Conservation (phyloP, 1,284 basidiomycete genomes). For the Austroboletus novae-zelandiae region DNA sequence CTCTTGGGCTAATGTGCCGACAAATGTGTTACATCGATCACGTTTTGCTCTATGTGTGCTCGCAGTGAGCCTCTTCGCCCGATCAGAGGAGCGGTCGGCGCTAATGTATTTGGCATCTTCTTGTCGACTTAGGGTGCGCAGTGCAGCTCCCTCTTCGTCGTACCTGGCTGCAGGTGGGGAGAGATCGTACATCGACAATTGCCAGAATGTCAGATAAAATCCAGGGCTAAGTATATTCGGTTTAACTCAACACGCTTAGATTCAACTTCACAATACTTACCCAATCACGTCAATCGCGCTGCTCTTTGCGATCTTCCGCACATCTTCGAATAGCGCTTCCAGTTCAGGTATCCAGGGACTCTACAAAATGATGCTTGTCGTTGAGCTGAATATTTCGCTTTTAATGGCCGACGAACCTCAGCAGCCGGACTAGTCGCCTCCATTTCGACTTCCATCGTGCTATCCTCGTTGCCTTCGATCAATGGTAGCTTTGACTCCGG, state of each 20-base stretch:
- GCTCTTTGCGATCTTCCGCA: slow-evolving; percentile 64
- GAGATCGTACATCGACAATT: slow-evolving; percentile 86
- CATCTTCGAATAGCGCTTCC: slow-evolving; percentile 63
- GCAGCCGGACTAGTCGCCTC: slow-evolving; percentile 13
- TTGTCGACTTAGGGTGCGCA: slow-evolving; percentile 57
- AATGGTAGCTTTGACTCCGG: slow-evolving; percentile 34
- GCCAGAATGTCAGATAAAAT: slow-evolving; percentile 96
- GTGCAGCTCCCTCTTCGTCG: slow-evolving; percentile 61
- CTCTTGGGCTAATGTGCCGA: slow-evolving; percentile 59
- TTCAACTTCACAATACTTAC: slow-evolving; percentile 40
- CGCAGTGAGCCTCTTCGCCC: slow-evolving; percentile 53
- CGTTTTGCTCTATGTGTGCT: slow-evolving; percentile 56
- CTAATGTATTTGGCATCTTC: slow-evolving; percentile 57
- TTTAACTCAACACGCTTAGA: neutral
- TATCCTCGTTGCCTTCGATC: slow-evolving; percentile 45
- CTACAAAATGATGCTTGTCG: slow-evolving; percentile 35
- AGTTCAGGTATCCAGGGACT: slow-evolving; percentile 78
- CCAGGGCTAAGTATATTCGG: slow-evolving; percentile 54
- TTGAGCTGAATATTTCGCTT: slow-evolving; percentile 2
- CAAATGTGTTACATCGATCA: slow-evolving; percentile 59
- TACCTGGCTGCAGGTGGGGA: slow-evolving; percentile 67
- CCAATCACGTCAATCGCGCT: slow-evolving; percentile 67
- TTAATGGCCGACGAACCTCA: slow-evolving; percentile 20
- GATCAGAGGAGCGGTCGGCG: slow-evolving; percentile 66
- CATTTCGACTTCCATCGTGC: slow-evolving; percentile 50